Base-by-base conservation (phyloP, 1,284 basidiomycete genomes). In the Cryptococcus floricola region DNA sequence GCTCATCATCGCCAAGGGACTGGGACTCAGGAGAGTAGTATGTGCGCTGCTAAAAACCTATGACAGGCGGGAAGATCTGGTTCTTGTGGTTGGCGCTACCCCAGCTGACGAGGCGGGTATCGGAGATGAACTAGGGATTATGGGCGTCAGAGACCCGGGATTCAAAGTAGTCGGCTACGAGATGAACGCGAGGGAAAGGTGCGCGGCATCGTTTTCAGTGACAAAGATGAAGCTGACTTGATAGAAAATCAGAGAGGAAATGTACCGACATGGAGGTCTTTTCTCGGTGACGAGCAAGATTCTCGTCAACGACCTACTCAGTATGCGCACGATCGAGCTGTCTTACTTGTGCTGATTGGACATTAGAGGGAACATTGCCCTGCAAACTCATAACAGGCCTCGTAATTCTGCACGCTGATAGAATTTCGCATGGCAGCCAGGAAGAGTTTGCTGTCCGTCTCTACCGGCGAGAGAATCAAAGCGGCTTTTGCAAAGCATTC, bases 401-500 rank as follows among this genome's bases (percentile, higher is more conserved):
- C n/a, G 80, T 98, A 4, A 83, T 98, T n/a, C 73, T 98, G 39
- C 93, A 96, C 65, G 92, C 93, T 1, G 95, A 98, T 72, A 87
- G 83, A 67, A 88, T 96, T 7, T 89, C 88, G 0, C 84, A 90
- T 0, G 82, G 90, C 3, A 89, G 87, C 23, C 79, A 88, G 31
- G 93, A 95, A 70, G 90, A 92, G 0, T 96, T 97, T 76, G 90
- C 95, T 42, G 86, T 93, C 47, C 84, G 92, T 5, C 78, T 96
- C 1, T 96, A 88, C 69, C 84, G 93, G 45, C 87, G 94, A 71
- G 85, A 87, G 75, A 97, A 97, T 75, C 78, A 79, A 74, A 82
- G 81, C 5, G 95, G 94, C 1, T 99, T 98, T 74, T 78, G 97
- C 61, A 98, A 98, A 75, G 96, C 93, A 0, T 98, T 98, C 71